Percentiles rank a stretch among this genome's conserved stretches.
phyloP scores from a whole-genome alignment of 805 yeast species.

The Tetrapisispora namnaoensis region DNA sequence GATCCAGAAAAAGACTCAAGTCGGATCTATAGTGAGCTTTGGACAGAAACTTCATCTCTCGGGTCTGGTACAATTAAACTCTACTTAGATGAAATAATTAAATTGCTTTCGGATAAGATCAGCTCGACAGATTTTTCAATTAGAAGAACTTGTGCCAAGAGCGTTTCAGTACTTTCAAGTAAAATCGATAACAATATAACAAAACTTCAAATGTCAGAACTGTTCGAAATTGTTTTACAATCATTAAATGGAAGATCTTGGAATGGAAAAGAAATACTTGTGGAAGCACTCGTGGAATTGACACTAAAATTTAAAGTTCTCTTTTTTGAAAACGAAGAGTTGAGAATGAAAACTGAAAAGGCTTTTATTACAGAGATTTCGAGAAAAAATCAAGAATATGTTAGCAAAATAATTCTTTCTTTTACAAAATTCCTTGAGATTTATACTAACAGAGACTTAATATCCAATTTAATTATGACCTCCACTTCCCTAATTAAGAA shows the following conservation, averaged over 20 bases:
- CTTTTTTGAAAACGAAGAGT: slow-evolving; percentile 23
- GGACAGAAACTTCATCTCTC: slow-evolving; percentile 74
- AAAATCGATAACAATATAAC: slow-evolving; percentile 31
- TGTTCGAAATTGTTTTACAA: slow-evolving; percentile 46
- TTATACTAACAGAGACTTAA: slow-evolving; percentile 22
- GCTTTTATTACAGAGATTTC: slow-evolving; percentile 51
- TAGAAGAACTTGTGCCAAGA: slow-evolving; percentile 59
- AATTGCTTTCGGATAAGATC: slow-evolving; percentile 40
- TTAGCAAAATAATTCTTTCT: slow-evolving; percentile 41
- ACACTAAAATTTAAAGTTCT: slow-evolving; percentile 36
- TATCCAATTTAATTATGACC: slow-evolving; percentile 22
- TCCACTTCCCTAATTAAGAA: slow-evolving; percentile 31
- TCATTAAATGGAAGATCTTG: slow-evolving; percentile 74
- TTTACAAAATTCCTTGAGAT: slow-evolving; percentile 41
- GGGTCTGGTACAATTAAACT: slow-evolving; percentile 59
- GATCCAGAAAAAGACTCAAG: slow-evolving; percentile 43
- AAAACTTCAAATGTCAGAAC: slow-evolving; percentile 23
- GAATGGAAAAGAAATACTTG: slow-evolving; percentile 74
- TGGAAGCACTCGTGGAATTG: slow-evolving; percentile 58
- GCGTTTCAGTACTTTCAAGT: slow-evolving; percentile 51
- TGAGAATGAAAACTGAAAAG: slow-evolving; percentile 33
- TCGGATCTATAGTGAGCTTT: slow-evolving; percentile 46
- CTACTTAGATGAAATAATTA: slow-evolving; percentile 59
- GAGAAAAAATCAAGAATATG: slow-evolving; percentile 58
- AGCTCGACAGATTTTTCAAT: slow-evolving; percentile 50